Conservation (phyloP, 768 basidiomycete species). For the Favolaschia claudopus region DNA sequence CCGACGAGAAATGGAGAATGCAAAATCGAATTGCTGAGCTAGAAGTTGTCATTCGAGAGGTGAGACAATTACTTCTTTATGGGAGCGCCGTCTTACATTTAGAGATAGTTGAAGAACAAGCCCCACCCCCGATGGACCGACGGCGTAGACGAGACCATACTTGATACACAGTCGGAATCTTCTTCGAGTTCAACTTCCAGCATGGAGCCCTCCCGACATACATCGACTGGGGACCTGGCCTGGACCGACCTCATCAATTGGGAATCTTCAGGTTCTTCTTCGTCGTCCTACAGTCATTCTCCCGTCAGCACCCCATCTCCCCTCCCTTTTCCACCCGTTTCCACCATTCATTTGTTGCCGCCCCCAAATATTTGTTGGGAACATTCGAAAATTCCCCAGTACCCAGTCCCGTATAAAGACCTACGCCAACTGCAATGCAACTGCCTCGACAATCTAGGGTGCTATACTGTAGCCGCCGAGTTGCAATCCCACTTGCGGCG, state of each 20-base stretch:
- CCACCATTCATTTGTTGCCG: conserved; percentile 51
- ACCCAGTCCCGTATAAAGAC: conserved; percentile 23
- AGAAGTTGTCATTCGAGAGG: conserved; percentile 86
- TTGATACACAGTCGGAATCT: conserved; percentile 29
- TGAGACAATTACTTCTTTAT: conserved; percentile 44
- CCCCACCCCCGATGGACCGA: conserved; percentile 70
- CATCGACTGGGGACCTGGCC: conserved; percentile 8
- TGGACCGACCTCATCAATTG: conserved; percentile 29
- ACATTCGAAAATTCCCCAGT: conserved; percentile 31
- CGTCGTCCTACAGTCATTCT: conserved; percentile 38
- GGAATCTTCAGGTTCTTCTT: conserved; percentile 28
- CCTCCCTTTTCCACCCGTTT: conserved; percentile 40
- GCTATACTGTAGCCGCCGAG: conserved; percentile 68
- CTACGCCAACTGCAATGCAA: conserved; percentile 41
- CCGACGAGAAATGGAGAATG: conserved; percentile 71
- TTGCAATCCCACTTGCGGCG: conserved; percentile 69
- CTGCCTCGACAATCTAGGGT: conserved; percentile 61
- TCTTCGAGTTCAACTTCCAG: conserved; percentile 11
- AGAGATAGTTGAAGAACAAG: conserved; percentile 69
- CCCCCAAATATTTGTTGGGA: conserved; percentile 40
- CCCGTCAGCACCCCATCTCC: conserved; percentile 48
- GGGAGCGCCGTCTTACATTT: conserved; percentile 42
- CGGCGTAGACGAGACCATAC: conserved; percentile 39
- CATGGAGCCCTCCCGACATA: neutral
- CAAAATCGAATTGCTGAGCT: conserved; percentile 82